These are phyloP conservation scores for Colletotrichum agaves DNA, from an alignment of 2,329 filamentous ascomycete species.

Conservation along the genomic window DNA sequence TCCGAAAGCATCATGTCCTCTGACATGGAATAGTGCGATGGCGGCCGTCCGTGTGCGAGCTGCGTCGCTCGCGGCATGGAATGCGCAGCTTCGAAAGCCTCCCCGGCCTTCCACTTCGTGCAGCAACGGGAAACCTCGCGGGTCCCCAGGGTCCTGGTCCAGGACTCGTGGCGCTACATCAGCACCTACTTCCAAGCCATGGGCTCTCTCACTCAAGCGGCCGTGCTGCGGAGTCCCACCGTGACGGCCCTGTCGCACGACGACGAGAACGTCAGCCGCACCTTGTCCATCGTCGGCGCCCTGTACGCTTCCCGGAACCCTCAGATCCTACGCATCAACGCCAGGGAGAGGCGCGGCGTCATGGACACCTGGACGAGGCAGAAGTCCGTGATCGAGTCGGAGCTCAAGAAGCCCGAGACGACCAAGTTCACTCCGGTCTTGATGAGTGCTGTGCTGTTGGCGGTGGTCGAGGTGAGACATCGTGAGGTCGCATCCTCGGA, in stretches of 20 bases:
- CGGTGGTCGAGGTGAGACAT: neutral
- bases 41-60: constrained; percentile 18
- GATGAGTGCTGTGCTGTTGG: constrained; percentile 2
- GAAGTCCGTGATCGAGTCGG: neutral
- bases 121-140: neutral
- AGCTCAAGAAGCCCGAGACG: neutral
- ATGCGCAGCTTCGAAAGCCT: neutral
- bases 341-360: neutral
- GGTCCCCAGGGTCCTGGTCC: neutral
- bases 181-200: constrained; percentile 10
- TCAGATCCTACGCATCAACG: neutral
- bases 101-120: constrained; percentile 10
- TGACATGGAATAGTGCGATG: neutral
- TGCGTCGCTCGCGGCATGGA: constrained; percentile 1
- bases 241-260: constrained; percentile 10
- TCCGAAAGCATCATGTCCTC: neutral
- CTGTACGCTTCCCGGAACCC: constrained; percentile 20
- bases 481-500: no score
- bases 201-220: constrained; percentile 2
- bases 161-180: constrained; percentile 21
- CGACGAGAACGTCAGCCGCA: constrained; percentile 18
- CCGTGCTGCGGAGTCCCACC: neutral
- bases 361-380: neutral
- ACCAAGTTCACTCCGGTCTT: neutral
- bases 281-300: constrained; percentile 12